Base-by-base conservation (phyloP, 148 eudicot genomes). In the Drosera capensis region DNA sequence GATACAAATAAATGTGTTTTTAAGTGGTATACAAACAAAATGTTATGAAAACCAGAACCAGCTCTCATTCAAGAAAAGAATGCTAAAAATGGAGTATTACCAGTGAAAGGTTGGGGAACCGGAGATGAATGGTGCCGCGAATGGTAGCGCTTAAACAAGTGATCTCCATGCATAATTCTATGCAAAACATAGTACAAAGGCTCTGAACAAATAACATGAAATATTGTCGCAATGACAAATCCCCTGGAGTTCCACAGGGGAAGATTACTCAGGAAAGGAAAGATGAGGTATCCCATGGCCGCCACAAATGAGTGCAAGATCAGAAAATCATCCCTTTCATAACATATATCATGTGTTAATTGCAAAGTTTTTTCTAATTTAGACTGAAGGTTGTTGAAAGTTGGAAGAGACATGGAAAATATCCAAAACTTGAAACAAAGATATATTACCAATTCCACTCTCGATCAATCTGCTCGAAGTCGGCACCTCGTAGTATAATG, bases 381-480 rank as follows among this genome's bases (percentile, higher is more conserved):
- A 37, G 5, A 37, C 14, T 37, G 31, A 28, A 28, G 5, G 11
- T 6, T 5, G 11, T 28, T 5, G 11, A 28, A 28, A 28, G 31
- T 12, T 2, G 15, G 16, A 15, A 14, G 23, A 21, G 2, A 12
- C 14, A 31, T 19, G 5, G 14, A 0, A 22, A 22, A 37, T 15
- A 7, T 20, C 8, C 14, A 34, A 15, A 31, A 23, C 4, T 5
- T 21, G 28, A 13, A 23, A 15, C 14, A 19, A 2, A 17, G 23
- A 8, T 20, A 0, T 8, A 12, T 23, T 79, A 86, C 96, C 96
- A 86, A 56, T 86, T 45, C 87, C 88, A 82, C 58, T 86, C 96
- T 15, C 52, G 66, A 23, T 86, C 96, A 23, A 86, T 70, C 57
- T 86, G 96, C 47, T 79, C 68, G 45, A 82, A 86, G 44, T 76